These are phyloP conservation scores for Magnusiomyces ingens DNA, from an alignment of 1,139 yeast genomes.

Conservation along the genomic window DNA sequence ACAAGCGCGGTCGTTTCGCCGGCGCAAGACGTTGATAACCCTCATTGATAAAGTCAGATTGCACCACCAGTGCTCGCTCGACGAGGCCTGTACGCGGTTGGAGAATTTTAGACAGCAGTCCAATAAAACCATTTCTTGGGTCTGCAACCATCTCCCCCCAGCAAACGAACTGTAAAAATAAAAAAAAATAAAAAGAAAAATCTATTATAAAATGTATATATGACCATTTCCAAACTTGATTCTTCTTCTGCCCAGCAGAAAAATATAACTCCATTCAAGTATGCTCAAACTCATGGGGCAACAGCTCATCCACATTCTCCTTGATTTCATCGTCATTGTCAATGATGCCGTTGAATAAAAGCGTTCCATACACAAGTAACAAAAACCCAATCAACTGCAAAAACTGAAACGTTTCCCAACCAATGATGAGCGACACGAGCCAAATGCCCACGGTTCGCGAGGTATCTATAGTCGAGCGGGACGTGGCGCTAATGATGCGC, in stretches of 20 bases:
- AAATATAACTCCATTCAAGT: conserved; percentile 6
- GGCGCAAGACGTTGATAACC: conserved; percentile 2
- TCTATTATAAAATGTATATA: neutral
- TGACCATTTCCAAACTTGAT: neutral
- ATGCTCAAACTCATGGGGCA: conserved; percentile 23
- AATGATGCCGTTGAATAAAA: conserved; percentile 66
- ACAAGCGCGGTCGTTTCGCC: conserved; percentile 2
- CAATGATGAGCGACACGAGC: conserved; percentile 63
- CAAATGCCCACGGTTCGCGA: conserved; percentile 72
- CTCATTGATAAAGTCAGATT: conserved; percentile 1
- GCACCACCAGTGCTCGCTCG: neutral
- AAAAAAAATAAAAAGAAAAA: neutral
- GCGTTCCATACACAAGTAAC: conserved; percentile 62
- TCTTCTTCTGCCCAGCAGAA: too few species aligned
- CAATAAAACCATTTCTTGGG: conserved; percentile 6
- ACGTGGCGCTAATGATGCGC: conserved; percentile 60
- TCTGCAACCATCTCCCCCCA: conserved; percentile 4
- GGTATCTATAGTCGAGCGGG: conserved; percentile 74
- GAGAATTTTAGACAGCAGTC: neutral
- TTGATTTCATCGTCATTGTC: conserved; percentile 14
- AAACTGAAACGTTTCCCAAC: conserved; percentile 66
- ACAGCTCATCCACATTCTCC: conserved; percentile 15
- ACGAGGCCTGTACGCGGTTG: conserved; percentile 1
- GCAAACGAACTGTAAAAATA: neutral
- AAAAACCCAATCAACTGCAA: conserved; percentile 62